Base-by-base conservation (phyloP, 2,329 filamentous ascomycete genomes). In the Hymenoscyphus linearis region DNA sequence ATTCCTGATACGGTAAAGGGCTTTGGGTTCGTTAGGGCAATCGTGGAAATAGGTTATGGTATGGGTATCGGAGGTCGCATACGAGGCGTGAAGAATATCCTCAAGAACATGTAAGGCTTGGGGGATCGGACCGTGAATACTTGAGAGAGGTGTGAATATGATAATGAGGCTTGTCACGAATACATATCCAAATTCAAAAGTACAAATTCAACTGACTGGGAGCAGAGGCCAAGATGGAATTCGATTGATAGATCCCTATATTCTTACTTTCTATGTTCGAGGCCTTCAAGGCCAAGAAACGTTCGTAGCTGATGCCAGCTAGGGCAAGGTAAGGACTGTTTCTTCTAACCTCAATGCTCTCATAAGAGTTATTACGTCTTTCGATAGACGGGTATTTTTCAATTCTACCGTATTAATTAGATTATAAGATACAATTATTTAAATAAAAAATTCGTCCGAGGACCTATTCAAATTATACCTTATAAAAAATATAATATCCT, bases 11-110 rank as follows among this genome's bases (percentile, higher is more conserved):
- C 86, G 62, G 75, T 77, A 50, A 77, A 79, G 57, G 86, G 84
- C n/a, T 91, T 85, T 84, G 76, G 81, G 60, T 88, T 89, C 69
- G 80, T 82, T 1, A 81, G 77, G 65, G 85, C 82, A 0, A 78
- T 89, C 5, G 80, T 88, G 12, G 80, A 85, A 62, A 63, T 88
- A 16, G 85, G 85, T 10, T 88, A 88, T 69, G 84, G 79, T 6
- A 65, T 78, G 60, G 70, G 70, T 0, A 55, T 69, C 31, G 60
- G 54, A 37, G 68, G 67, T n/a, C 70, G 66, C 58, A 34, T 67
- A 13, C 64, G 60, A 13, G 73, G 73, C 1, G 14, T 75, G 5
- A 69, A 64, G 63, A 72, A 70, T 52, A 63, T 75, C 59, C 58
- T 70, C 55, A 72, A 63, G 57, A 74, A 72, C 61, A 55, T 67